phyloP scores from a whole-genome alignment of 129 eudicot genomes.

The Silybum marianum region DNA sequence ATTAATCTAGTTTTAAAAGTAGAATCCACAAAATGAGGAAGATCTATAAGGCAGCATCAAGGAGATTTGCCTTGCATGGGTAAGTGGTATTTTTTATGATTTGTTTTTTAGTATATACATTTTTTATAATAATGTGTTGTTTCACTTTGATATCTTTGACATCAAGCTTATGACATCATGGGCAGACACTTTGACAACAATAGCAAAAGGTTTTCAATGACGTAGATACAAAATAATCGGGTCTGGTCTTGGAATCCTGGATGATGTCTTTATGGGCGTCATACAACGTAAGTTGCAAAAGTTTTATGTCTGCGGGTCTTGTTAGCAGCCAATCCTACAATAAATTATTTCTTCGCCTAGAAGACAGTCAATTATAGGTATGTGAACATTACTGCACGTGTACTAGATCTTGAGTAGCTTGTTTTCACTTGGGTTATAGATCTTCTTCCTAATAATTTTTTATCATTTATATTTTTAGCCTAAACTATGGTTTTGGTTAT shows the following conservation, averaged over 20 bases:
- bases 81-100: not conserved
- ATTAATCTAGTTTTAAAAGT: not conserved
- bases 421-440: not conserved
- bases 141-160: not conserved
- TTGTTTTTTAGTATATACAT: not conserved
- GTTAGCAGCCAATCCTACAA: not conserved
- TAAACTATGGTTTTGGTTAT: not conserved
- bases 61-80: not conserved
- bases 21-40: not conserved
- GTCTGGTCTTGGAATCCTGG: not conserved
- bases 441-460: not conserved
- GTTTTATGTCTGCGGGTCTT: not conserved
- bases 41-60: not conserved
- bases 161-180: not conserved
- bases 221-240: not conserved
- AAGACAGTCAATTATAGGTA: not conserved
- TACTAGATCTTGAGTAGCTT: not conserved
- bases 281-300: not conserved
- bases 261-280: not conserved
- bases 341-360: not conserved
- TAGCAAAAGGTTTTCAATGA: not conserved
- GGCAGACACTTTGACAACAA: not conserved
- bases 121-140: not conserved
- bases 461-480: not conserved
- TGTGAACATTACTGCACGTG: not conserved